phyloP scores from a whole-genome alignment of 768 basidiomycete species.

The Amanita thiersii region DNA sequence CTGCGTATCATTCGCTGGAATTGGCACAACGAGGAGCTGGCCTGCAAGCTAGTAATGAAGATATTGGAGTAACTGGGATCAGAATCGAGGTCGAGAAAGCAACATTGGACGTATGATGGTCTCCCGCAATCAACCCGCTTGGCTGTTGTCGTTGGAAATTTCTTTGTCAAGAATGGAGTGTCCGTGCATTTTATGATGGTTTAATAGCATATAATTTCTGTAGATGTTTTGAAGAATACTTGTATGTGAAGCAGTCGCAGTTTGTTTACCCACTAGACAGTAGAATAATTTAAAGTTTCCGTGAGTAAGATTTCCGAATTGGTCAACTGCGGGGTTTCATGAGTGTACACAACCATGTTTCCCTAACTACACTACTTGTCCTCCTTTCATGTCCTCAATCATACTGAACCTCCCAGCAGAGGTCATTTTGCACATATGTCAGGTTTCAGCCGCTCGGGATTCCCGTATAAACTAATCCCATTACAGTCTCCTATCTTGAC shows the following conservation, averaged over 20 bases:
- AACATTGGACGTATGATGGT: slow-evolving; percentile 22
- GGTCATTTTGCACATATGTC: slow-evolving; percentile 51
- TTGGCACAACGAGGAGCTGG: slow-evolving; percentile 29
- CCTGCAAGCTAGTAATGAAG: slow-evolving; percentile 22
- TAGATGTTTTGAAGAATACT: no score
- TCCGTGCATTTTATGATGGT: no score
- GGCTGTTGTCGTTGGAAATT: no score
- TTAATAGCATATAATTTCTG: no score
- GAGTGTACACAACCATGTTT: neutral
- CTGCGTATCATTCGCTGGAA: slow-evolving; percentile 45
- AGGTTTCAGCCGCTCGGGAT: slow-evolving; percentile 14
- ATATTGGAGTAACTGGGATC: slow-evolving; percentile 33
- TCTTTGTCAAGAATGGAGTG: no score
- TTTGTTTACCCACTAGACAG: no score
- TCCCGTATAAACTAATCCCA: neutral
- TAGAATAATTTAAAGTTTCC: no score
- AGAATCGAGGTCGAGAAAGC: slow-evolving; percentile 57
- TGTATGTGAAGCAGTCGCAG: no score
- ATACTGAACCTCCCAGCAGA: slow-evolving; percentile 43
- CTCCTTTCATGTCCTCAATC: slow-evolving; percentile 9
- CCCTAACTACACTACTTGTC: neutral
- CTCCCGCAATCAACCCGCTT: no score
- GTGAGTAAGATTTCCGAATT: no score
- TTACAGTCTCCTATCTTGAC: slow-evolving; percentile 61
- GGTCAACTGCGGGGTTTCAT: no score